Evolutionary conservation across 208 protist species (phyloP).

Genomic region (Herpetomonas samuelpessoai): DNA sequence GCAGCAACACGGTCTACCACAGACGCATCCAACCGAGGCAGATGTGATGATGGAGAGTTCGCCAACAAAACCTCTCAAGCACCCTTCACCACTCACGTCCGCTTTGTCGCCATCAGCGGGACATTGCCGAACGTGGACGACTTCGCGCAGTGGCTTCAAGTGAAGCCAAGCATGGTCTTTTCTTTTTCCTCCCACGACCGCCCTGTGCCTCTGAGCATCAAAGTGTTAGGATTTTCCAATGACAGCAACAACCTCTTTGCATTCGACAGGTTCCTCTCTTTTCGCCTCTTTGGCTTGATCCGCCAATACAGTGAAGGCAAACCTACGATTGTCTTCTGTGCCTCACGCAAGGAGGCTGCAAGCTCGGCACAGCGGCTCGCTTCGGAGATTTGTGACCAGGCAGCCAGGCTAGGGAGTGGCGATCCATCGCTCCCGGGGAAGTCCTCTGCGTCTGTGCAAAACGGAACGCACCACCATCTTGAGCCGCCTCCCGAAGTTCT

Average conservation of each 20-base stretch:
- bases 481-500: slow-evolving; percentile 36
- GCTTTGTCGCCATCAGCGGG: slow-evolving; percentile 89
- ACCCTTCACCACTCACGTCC: slow-evolving; percentile 18
- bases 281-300: slow-evolving; percentile 82
- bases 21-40: too few species aligned
- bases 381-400: slow-evolving; percentile 36
- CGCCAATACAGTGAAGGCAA: slow-evolving; percentile 65
- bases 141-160: slow-evolving; percentile 87
- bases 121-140: slow-evolving; percentile 93
- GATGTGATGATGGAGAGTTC: too few species aligned
- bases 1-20: background rate
- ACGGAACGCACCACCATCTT: slow-evolving; percentile 13
- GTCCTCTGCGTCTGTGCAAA: background rate
- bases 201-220: slow-evolving; percentile 75
- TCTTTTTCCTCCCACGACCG: slow-evolving; percentile 70
- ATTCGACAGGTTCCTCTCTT: slow-evolving; percentile 90
- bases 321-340: slow-evolving; percentile 89
- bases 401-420: too few species aligned
- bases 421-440: too few species aligned
- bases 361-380: slow-evolving; percentile 62
- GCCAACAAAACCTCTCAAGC: too few species aligned
- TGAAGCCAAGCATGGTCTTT: slow-evolving; percentile 37
- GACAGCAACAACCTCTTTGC: slow-evolving; percentile 80
- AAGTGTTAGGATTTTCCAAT: slow-evolving; percentile 69
- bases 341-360: slow-evolving; percentile 74